Conservation (phyloP, 192 early-diverging fungal species). For the Irineochytrium annulatum region DNA sequence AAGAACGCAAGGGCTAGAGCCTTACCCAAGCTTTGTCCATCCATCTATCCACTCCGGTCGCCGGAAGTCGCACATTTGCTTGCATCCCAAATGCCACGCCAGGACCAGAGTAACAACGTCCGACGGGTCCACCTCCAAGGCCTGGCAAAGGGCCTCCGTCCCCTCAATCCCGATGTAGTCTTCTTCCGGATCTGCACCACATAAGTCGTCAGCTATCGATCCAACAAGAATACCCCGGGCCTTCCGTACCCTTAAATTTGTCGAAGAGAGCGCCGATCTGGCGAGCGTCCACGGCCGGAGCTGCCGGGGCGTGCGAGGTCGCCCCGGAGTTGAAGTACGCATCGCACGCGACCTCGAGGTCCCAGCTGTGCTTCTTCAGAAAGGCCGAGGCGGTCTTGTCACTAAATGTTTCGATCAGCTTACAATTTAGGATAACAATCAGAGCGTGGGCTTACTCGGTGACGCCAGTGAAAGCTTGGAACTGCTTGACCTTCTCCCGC, state of each 20-base stretch:
- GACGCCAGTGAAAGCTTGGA: conserved; percentile 7
- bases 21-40: conserved; percentile 58
- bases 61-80: conserved; percentile 72
- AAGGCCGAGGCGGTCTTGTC: conserved; percentile 48
- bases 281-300: conserved; percentile 17
- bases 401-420: conserved; percentile 28
- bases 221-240: neutral
- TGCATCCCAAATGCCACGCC: conserved; percentile 62
- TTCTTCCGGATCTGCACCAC: conserved; percentile 49
- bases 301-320: conserved; percentile 4
- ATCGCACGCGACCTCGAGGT: conserved; percentile 64
- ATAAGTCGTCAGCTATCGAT: neutral
- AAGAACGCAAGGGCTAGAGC: conserved; percentile 3
- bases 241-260: conserved; percentile 65
- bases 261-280: conserved; percentile 62
- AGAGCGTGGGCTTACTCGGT: conserved; percentile 7
- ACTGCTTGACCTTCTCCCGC: conserved; percentile 5
- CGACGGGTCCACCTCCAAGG: conserved; percentile 68
- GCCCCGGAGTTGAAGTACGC: conserved; percentile 45
- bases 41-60: conserved; percentile 68
- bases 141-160: conserved; percentile 61
- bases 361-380: conserved; percentile 58
- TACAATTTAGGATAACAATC: neutral
- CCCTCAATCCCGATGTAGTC: conserved; percentile 71
- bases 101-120: conserved; percentile 70